Evolutionary conservation across 768 basidiomycete species (phyloP).

Genomic region (Termitomyces sp.): DNA sequence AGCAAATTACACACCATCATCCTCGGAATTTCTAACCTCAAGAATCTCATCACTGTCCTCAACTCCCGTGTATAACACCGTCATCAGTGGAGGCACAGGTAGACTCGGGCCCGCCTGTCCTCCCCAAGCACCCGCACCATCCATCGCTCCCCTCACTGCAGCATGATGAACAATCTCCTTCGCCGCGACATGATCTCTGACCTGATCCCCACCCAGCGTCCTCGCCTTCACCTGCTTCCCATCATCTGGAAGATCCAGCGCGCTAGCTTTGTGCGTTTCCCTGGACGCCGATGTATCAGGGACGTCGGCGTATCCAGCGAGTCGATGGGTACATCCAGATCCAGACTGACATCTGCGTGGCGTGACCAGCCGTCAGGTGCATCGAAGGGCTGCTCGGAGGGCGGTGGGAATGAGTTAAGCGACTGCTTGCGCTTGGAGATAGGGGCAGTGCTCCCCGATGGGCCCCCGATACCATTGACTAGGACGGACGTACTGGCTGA

Average conservation of each 20-base stretch:
- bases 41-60: constrained; percentile 68
- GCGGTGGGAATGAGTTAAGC: constrained; percentile 43
- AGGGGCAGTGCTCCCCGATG: constrained; percentile 24
- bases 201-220: constrained; percentile 71
- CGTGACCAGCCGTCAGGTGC: constrained; percentile 36
- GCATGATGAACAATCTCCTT: constrained; percentile 46
- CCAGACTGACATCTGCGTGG: constrained; percentile 44
- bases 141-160: constrained; percentile 10
- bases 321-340: constrained; percentile 56
- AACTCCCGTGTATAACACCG: constrained; percentile 55
- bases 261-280: constrained; percentile 54
- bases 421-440: constrained; percentile 36
- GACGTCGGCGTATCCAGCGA: constrained; percentile 45
- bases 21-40: constrained; percentile 78
- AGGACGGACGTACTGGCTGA: constrained; percentile 21
- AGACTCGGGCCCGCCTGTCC: constrained; percentile 35
- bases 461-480: constrained; percentile 20
- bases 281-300: constrained; percentile 30
- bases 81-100: constrained; percentile 59
- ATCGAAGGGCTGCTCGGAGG: constrained; percentile 50
- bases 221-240: constrained; percentile 34
- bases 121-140: constrained; percentile 19
- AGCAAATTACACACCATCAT: constrained; percentile 43
- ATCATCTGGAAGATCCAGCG: constrained; percentile 39
- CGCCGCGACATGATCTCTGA: constrained; percentile 46